phyloP scores from a whole-genome alignment of 2,329 filamentous ascomycete species.

The Cryphonectria naterciae region DNA sequence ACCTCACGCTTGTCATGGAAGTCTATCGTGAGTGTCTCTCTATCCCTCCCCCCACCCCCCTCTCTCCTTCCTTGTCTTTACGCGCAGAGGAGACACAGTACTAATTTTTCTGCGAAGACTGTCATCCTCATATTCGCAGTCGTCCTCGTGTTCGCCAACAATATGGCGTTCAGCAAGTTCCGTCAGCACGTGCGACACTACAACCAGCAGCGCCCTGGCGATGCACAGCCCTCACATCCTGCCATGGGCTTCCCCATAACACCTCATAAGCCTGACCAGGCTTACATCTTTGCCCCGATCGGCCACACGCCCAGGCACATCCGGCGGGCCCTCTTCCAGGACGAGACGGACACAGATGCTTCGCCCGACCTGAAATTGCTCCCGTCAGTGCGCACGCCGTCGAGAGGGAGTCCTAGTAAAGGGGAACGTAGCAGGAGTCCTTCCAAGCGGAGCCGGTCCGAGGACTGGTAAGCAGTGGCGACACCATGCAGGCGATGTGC shows the following conservation, averaged over 20 bases:
- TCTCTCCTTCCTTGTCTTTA: not conserved
- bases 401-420: conserved; percentile 55
- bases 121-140: conserved; percentile 56
- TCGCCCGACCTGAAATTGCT: conserved; percentile 50
- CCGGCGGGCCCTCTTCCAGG: conserved; percentile 43
- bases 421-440: conserved; percentile 54
- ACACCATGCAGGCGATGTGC: not conserved
- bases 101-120: conserved; percentile 40
- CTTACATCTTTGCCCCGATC: conserved; percentile 55
- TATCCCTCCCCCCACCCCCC: too few relatives aligned
- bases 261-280: conserved; percentile 41
- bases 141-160: conserved; percentile 54
- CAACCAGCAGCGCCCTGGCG: conserved; percentile 18
- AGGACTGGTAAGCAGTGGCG: conserved; percentile 38
- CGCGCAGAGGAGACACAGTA: not conserved
- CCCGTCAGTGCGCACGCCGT: conserved; percentile 51
- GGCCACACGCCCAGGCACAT: conserved; percentile 52
- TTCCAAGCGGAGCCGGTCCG: conserved; percentile 49
- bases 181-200: conserved; percentile 34
- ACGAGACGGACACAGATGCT: conserved; percentile 57
- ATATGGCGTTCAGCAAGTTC: conserved; percentile 48
- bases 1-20: conserved; percentile 46
- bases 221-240: conserved; percentile 18
- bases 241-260: conserved; percentile 32
- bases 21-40: conserved; percentile 19